Percentiles rank a stretch among this genome's conserved stretches.
Evolutionary conservation across 495 filamentous ascomycete species (phyloP).

Genomic region (Aspergillus kassunensis): DNA sequence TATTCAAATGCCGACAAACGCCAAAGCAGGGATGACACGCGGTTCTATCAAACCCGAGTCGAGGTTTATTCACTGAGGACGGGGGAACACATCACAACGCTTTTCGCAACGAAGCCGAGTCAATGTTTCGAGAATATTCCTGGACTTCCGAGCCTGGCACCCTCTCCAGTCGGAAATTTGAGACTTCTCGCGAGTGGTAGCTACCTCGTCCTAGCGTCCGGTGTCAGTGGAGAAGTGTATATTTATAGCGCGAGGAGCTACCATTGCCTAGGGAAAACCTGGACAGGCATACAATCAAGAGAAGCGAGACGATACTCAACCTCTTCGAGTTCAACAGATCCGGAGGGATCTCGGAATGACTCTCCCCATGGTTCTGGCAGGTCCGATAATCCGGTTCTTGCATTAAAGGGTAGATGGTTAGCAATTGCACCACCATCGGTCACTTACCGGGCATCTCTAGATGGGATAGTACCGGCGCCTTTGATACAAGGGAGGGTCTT

Average conservation of each 20-base stretch:
- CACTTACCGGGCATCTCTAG: slow-evolving; percentile 64
- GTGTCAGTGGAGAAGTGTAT: slow-evolving; percentile 80
- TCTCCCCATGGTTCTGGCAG: slow-evolving; percentile 38
- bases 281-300: slow-evolving; percentile 70
- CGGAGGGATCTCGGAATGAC: slow-evolving; percentile 49
- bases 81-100: slow-evolving; percentile 59
- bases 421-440: slow-evolving; percentile 70
- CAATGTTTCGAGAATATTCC: slow-evolving; percentile 40
- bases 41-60: slow-evolving; percentile 75
- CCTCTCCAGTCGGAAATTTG: slow-evolving; percentile 65
- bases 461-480: slow-evolving; percentile 48
- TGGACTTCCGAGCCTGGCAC: slow-evolving; percentile 44
- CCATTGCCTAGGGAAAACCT: slow-evolving; percentile 76
- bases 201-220: slow-evolving; percentile 69
- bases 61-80: slow-evolving; percentile 78
- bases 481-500: slow-evolving; percentile 52
- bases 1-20: slow-evolving; percentile 26
- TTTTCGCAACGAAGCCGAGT: slow-evolving; percentile 57
- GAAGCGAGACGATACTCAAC: slow-evolving; percentile 47
- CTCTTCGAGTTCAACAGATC: slow-evolving; percentile 53
- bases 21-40: slow-evolving; percentile 34
- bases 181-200: slow-evolving; percentile 63
- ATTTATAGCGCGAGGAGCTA: slow-evolving; percentile 68
- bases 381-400: slow-evolving; percentile 61
- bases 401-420: slow-evolving; percentile 76